A percentile compares a stretch with the other conserved stretches of the same genome.
Evolutionary conservation across 768 basidiomycete genomes (phyloP).

Genomic region (Mycena rebaudengoi): DNA sequence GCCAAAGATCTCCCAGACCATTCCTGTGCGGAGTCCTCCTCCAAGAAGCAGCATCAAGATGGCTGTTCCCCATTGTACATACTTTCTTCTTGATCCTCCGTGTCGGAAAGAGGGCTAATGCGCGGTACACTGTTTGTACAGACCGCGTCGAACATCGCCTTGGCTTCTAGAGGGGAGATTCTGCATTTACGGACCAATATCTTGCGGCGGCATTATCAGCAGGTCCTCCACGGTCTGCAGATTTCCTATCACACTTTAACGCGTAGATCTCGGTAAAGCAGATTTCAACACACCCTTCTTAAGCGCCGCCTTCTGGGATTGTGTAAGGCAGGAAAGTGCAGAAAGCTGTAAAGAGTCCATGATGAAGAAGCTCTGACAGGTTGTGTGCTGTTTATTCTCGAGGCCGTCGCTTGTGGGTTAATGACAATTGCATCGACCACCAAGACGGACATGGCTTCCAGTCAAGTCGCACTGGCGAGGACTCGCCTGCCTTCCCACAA

Average conservation of each 20-base stretch:
- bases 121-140: constrained; percentile 51
- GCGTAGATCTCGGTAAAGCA: not conserved
- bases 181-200: constrained; percentile 66
- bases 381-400: not conserved
- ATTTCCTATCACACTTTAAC: constrained; percentile 49
- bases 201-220: constrained; percentile 55
- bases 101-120: constrained; percentile 51
- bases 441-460: constrained; percentile 37
- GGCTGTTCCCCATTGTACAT: constrained; percentile 78
- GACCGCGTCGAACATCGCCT: constrained; percentile 58
- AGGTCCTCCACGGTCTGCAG: constrained; percentile 58
- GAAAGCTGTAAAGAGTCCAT: constrained; percentile 23
- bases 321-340: constrained; percentile 33
- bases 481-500: constrained; percentile 42
- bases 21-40: constrained; percentile 81
- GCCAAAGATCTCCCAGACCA: constrained; percentile 89
- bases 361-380: not conserved
- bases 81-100: constrained; percentile 48
- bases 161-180: constrained; percentile 57
- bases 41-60: constrained; percentile 76
- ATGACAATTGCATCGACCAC: not conserved
- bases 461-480: constrained; percentile 36
- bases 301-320: constrained; percentile 42
- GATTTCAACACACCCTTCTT: constrained; percentile 43
- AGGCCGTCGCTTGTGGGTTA: not conserved